Conservation (phyloP, 1,284 basidiomycete genomes). For the Moniliella sp. region DNA sequence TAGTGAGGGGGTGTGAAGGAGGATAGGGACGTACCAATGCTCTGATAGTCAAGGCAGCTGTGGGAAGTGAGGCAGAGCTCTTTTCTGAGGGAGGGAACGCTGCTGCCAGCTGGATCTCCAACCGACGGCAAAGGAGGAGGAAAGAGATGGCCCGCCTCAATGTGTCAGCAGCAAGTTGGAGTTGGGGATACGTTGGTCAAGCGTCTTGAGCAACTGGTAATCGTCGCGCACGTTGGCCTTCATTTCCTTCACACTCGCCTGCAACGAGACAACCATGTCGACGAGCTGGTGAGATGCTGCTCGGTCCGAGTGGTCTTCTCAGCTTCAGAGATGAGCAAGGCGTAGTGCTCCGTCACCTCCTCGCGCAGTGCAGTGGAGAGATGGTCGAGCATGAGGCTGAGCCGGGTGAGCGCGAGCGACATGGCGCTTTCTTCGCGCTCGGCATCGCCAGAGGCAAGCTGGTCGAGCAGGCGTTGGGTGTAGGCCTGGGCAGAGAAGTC, state of each 20-base stretch:
- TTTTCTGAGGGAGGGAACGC: not conserved
- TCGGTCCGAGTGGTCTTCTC: not conserved
- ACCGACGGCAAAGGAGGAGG: not conserved
- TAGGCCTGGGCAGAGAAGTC: constrained; percentile 51
- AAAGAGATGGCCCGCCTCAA: not conserved
- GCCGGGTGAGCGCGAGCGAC: not conserved
- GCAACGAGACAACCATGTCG: not conserved
- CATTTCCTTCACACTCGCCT: no score
- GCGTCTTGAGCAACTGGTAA: not conserved
- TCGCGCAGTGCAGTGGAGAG: not conserved
- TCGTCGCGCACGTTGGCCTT: no score
- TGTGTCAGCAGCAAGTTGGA: not conserved
- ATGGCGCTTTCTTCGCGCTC: not conserved
- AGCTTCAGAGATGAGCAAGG: not conserved
- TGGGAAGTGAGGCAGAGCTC: not conserved
- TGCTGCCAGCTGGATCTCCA: not conserved
- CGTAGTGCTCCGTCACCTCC: not conserved
- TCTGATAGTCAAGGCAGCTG: not conserved
- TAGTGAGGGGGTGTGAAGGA: not conserved
- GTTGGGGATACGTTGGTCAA: not conserved
- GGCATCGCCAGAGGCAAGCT: not conserved
- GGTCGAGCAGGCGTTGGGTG: constrained; percentile 48
- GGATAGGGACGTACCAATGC: not conserved
- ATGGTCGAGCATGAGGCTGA: not conserved
- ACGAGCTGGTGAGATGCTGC: not conserved